These are phyloP conservation scores for Gymnopilus dilepis DNA, from an alignment of 768 basidiomycete species.

Conservation along the genomic window DNA sequence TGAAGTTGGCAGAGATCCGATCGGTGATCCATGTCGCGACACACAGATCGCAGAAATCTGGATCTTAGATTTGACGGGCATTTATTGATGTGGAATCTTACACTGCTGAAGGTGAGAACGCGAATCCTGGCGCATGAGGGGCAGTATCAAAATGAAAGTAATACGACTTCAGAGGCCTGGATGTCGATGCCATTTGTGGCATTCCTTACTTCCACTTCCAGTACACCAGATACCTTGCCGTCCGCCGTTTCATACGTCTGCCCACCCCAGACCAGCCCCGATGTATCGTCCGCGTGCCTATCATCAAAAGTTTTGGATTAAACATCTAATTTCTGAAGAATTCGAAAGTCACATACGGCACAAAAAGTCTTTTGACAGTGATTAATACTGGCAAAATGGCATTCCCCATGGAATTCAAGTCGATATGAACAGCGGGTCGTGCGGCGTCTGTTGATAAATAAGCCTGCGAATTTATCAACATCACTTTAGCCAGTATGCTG, in stretches of 20 bases:
- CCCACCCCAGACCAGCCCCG: slow-evolving; percentile 60
- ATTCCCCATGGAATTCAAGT: slow-evolving; percentile 41
- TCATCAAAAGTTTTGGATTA: not conserved
- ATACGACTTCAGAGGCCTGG: slow-evolving; percentile 51
- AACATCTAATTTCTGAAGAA: not conserved
- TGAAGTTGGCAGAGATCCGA: not conserved
- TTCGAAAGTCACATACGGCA: slow-evolving; percentile 40
- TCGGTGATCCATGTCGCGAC: not conserved
- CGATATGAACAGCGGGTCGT: slow-evolving; percentile 47
- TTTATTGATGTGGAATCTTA: not conserved
- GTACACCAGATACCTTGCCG: slow-evolving; percentile 43
- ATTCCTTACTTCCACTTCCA: slow-evolving; percentile 31
- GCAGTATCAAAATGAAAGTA: slow-evolving; percentile 39
- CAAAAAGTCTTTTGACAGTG: slow-evolving; percentile 53
- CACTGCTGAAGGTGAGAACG: too few relatives aligned
- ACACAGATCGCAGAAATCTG: not conserved
- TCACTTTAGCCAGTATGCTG: slow-evolving; percentile 46
- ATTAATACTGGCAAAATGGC: slow-evolving; percentile 33
- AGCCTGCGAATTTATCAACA: slow-evolving; percentile 65
- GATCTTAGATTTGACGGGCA: not conserved
- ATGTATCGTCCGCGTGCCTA: slow-evolving; percentile 54
- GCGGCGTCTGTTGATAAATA: slow-evolving; percentile 43
- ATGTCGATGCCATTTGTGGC: slow-evolving; percentile 49
- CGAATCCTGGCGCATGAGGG: not conserved
- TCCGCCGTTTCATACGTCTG: slow-evolving; percentile 60